These are phyloP conservation scores for Exophiala lecanii-corni DNA, from an alignment of 2,329 filamentous ascomycete genomes.

Conservation along the genomic window DNA sequence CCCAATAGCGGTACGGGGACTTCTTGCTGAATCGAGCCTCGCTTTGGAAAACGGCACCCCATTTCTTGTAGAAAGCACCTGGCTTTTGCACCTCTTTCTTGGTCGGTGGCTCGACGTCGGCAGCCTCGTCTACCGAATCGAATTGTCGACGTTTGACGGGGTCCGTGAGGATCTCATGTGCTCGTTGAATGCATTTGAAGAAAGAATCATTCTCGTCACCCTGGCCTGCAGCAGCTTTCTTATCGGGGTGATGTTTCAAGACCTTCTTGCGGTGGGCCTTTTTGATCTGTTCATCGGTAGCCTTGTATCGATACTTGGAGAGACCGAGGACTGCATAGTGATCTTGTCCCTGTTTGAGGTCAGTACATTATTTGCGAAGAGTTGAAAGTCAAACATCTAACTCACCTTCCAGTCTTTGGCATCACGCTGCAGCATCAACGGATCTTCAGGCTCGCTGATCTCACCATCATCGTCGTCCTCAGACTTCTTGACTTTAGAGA, in stretches of 20 bases:
- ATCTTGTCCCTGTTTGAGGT: constrained; percentile 67
- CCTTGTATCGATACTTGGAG: constrained; percentile 84
- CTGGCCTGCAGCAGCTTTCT: constrained; percentile 86
- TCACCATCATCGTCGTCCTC: constrained; percentile 87
- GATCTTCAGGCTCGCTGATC: constrained; percentile 89
- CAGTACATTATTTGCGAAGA: constrained; percentile 1
- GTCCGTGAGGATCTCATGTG: constrained; percentile 87
- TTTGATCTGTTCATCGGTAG: constrained; percentile 98
- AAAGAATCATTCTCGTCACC: constrained; percentile 88
- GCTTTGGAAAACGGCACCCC: constrained; percentile 82
- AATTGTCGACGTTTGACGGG: constrained; percentile 89
- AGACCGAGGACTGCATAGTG: constrained; percentile 96
- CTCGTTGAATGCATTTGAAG: constrained; percentile 99
- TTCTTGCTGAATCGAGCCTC: constrained; percentile 89
- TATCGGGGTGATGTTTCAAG: constrained; percentile 96
- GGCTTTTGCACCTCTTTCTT: constrained; percentile 80
- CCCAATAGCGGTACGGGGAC: constrained; percentile 87
- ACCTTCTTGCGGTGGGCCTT: constrained; percentile 99
- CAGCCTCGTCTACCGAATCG: constrained; percentile 92
- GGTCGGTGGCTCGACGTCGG: constrained; percentile 83
- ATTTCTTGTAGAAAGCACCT: constrained; percentile 91
- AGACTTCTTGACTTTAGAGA: constrained; percentile 90
- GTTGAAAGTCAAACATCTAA: constrained; percentile 1
- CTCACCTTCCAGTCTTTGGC: constrained; percentile 99
- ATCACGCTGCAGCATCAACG: constrained; percentile 83